Evolutionary conservation across 2,329 filamentous ascomycete species (phyloP), one percentile per base, ranked within the genome.

Genomic region (Fusarium mundagurra): DNA sequence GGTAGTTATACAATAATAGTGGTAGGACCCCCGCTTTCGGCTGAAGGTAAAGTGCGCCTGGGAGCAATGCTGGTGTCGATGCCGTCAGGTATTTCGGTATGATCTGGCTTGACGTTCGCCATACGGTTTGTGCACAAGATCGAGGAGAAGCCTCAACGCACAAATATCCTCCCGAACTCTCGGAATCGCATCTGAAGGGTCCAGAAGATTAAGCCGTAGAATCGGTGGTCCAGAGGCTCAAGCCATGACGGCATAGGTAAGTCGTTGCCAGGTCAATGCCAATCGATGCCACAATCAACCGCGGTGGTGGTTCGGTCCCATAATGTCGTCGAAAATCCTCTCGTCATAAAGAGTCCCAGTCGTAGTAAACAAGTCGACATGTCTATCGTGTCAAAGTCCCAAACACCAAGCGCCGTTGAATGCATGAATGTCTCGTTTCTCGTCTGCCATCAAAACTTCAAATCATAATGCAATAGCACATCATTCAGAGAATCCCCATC

Each of bases 401-500:
- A 53, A 71, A 62, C n/a, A 48, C 36, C 51, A 58, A 45, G 43
- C 68, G 68, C 61, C 67, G 57, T 45, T 53, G 36, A 39, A 67
- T 71, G 68, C 39, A 45, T 67, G 14, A 41, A 58, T 68, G 41
- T 63, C 9, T 38, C 54, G 29, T 63, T 47, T 33, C 22, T n/a
- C 51, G 1, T 55, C 51, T 41, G 12, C 57, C 64, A 29, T 61
- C 43, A 45, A 64, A 47, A 31, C 17, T 41, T 62, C 13, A 33
- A 53, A 55, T 73, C 50, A 48, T 73, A 51, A 75, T 39, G 29
- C 29, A 54, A 10, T 53, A 55, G 36, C n/a, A 27, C 17, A 44
- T 38, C 11, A 33, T 24, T 73, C 33, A 75, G 24, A 75, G 55
- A 24, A 75, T 75, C 11, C 73, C 73, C 73, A 75, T 71, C 48